Conservation (phyloP, 73 alveolate genomes). For the Loxodes magnus region DNA sequence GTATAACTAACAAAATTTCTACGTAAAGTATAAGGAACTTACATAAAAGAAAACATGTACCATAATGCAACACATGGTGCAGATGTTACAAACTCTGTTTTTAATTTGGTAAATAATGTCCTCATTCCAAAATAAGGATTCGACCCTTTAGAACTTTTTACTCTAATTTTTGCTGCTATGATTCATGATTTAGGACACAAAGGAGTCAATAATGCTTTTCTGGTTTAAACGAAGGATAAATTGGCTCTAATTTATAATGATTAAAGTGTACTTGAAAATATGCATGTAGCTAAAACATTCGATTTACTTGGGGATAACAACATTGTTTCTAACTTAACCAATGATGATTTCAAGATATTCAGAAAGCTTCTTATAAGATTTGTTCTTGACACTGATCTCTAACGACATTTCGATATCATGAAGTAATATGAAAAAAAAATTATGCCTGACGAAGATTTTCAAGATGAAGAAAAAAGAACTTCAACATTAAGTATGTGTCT, state of each 20-base stretch:
- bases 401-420: background rate
- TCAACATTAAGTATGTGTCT: background rate
- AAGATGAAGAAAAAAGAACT: background rate
- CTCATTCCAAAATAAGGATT: background rate
- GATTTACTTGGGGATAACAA: background rate
- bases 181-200: background rate
- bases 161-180: background rate
- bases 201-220: background rate
- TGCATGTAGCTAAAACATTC: background rate
- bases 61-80: conserved; percentile 1
- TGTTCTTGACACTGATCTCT: background rate
- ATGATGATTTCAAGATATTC: background rate
- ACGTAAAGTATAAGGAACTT: background rate
- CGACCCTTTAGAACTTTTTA: background rate
- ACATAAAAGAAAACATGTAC: background rate
- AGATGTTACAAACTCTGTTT: background rate
- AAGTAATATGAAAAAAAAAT: background rate
- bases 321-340: background rate
- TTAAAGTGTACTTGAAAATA: background rate
- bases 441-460: background rate
- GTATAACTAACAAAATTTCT: background rate
- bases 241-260: background rate
- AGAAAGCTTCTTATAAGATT: background rate
- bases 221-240: background rate
- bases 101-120: background rate